Percentiles rank a stretch among this genome's conserved stretches.
These are phyloP conservation scores for Biscutella auriculata DNA, from an alignment of 441 rosid species.

Conservation along the genomic window DNA sequence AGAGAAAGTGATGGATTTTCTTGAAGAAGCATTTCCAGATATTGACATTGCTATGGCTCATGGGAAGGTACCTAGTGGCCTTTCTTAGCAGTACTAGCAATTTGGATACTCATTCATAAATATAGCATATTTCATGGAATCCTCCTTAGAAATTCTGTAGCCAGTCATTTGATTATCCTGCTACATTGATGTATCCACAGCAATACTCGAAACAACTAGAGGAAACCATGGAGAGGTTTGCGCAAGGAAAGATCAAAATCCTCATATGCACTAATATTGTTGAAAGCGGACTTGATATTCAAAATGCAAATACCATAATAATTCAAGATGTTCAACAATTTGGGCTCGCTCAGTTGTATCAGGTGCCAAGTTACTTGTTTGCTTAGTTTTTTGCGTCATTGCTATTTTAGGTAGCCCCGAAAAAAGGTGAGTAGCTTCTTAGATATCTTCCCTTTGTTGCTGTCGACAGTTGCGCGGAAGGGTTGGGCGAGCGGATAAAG, in stretches of 20 bases:
- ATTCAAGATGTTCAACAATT: constrained; percentile 96
- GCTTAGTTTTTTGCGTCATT: constrained; percentile 1
- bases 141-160: constrained; percentile 12
- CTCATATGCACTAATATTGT: constrained; percentile 90
- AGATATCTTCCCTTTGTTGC: constrained; percentile 8
- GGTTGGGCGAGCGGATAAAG: constrained; percentile 96
- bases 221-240: constrained; percentile 90
- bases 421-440: constrained; percentile 10
- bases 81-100: constrained; percentile 1
- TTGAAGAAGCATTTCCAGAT: constrained; percentile 60
- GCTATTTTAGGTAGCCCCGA: neutral
- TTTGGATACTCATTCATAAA: constrained; percentile 12
- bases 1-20: constrained; percentile 77
- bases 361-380: constrained; percentile 38
- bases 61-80: constrained; percentile 55
- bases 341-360: constrained; percentile 92
- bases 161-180: neutral
- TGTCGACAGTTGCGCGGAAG: constrained; percentile 81
- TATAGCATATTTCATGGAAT: neutral
- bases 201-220: constrained; percentile 88
- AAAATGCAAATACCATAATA: constrained; percentile 88
- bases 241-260: constrained; percentile 67
- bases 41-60: constrained; percentile 83
- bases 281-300: constrained; percentile 98
- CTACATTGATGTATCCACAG: constrained; percentile 34